These are phyloP conservation scores for Boletus vermiculosoides DNA, from an alignment of 768 basidiomycete genomes.

Conservation along the genomic window DNA sequence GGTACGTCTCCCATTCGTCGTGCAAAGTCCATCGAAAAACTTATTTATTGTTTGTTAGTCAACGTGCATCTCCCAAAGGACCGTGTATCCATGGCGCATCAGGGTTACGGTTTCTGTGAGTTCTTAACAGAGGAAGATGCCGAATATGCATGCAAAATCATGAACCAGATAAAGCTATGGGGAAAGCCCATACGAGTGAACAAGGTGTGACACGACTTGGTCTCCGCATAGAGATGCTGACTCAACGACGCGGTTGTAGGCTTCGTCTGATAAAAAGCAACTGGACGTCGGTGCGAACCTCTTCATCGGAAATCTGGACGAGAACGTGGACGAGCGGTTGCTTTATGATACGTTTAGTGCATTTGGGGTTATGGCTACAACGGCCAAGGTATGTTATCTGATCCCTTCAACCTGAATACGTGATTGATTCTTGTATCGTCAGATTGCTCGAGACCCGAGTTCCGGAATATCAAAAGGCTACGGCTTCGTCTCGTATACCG, in stretches of 20 bases:
- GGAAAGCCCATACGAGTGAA: constrained; percentile 99
- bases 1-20: constrained; percentile 52
- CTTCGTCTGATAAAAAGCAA: constrained; percentile 97
- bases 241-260: constrained; percentile 46
- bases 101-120: constrained; percentile 99
- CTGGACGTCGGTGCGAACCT: constrained; percentile 97
- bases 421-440: neutral
- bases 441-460: constrained; percentile 91
- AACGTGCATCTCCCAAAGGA: constrained; percentile 99
- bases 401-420: neutral
- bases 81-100: constrained; percentile 96
- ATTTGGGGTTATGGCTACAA: constrained; percentile 90
- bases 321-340: constrained; percentile 89
- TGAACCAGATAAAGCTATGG: constrained; percentile 99
- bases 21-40: neutral
- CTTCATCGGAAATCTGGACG: constrained; percentile 94
- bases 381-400: constrained; percentile 61
- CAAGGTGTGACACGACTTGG: constrained; percentile 63
- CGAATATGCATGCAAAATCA: constrained; percentile 99
- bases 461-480: constrained; percentile 91
- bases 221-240: neutral
- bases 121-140: constrained; percentile 99
- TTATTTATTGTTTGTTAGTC: constrained; percentile 45
- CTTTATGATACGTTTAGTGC: constrained; percentile 95
- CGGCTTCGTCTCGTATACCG: constrained; percentile 95